phyloP scores from a whole-genome alignment of 768 basidiomycete genomes.

The Tylopilus intermedius region DNA sequence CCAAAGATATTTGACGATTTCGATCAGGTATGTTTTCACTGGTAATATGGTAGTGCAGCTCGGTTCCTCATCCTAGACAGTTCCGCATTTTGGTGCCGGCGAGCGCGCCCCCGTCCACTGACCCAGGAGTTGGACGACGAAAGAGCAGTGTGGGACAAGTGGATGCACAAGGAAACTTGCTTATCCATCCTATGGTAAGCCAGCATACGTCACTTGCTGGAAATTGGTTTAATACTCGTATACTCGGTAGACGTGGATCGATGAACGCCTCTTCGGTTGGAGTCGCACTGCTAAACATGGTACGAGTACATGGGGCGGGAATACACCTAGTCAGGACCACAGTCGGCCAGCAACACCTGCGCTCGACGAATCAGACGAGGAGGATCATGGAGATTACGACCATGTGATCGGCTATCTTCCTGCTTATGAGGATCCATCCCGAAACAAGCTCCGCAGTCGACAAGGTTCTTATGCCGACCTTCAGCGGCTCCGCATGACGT shows the following conservation, averaged over 20 bases:
- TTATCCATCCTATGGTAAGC: constrained; percentile 82
- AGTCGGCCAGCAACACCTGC: constrained; percentile 68
- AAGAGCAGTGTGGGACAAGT: constrained; percentile 78
- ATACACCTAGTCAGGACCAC: constrained; percentile 48
- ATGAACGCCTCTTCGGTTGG: constrained; percentile 93
- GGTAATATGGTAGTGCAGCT: neutral
- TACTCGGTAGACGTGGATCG: constrained; percentile 68
- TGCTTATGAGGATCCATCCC: constrained; percentile 40
- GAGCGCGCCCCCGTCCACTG: constrained; percentile 74
- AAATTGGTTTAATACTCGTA: neutral
- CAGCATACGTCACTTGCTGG: constrained; percentile 12
- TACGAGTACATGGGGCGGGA: constrained; percentile 83
- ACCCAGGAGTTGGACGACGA: constrained; percentile 70
- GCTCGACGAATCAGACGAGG: constrained; percentile 78
- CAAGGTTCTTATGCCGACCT: constrained; percentile 80
- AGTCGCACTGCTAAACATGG: constrained; percentile 69
- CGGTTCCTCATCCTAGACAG: constrained; percentile 33
- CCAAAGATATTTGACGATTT: constrained; percentile 86
- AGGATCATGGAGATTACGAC: constrained; percentile 88
- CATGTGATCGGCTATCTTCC: constrained; percentile 71
- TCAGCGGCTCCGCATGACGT: constrained; percentile 53
- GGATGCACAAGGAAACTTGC: constrained; percentile 78
- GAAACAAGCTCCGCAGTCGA: constrained; percentile 51
- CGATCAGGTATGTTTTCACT: constrained; percentile 51
- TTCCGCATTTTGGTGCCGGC: constrained; percentile 78